A percentile compares a stretch with the other conserved stretches of the same genome.
Conservation (phyloP, 1,139 yeast genomes). For the Debaryomycetaceae sp. region DNA sequence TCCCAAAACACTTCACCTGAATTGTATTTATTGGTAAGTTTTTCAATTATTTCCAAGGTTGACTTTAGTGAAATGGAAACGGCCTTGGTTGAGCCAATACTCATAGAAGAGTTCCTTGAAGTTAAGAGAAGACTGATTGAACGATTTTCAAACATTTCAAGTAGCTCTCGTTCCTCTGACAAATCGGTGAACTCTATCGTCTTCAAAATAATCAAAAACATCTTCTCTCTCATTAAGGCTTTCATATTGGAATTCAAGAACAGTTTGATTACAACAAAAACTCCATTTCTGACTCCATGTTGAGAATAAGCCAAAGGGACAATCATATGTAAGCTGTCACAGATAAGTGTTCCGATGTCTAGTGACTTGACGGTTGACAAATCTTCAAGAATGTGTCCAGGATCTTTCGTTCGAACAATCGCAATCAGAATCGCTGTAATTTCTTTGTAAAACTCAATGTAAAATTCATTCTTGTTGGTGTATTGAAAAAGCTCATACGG, state of each 20-base stretch:
- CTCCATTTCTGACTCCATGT: constrained; percentile 37
- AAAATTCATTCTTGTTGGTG: constrained; percentile 20
- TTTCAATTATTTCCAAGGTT: constrained; percentile 19
- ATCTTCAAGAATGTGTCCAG: constrained; percentile 12
- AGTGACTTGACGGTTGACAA: constrained; percentile 13
- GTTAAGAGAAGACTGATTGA: neutral
- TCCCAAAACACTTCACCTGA: constrained; percentile 32
- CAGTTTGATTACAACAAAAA: constrained; percentile 20
- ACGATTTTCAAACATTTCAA: constrained; percentile 10
- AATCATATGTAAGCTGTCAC: constrained; percentile 30
- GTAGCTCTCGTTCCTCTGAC: constrained; percentile 20
- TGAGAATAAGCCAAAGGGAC: constrained; percentile 46
- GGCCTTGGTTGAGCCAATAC: constrained; percentile 12
- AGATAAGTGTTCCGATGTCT: constrained; percentile 17
- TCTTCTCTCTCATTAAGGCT: constrained; percentile 14
- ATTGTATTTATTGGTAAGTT: constrained; percentile 17
- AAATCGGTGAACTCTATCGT: constrained; percentile 40
- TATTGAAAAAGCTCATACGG: constrained; percentile 40
- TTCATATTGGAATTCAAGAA: constrained; percentile 13
- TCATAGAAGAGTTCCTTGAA: constrained; percentile 2
- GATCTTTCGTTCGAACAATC: constrained; percentile 2
- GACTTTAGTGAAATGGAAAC: constrained; percentile 23
- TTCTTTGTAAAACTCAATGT: constrained; percentile 26
- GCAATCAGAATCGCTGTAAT: constrained; percentile 34
- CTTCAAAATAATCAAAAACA: constrained; percentile 19